phyloP scores from a whole-genome alignment of 108 stramenopile genomes.

The Nitzschia inconspicua region DNA sequence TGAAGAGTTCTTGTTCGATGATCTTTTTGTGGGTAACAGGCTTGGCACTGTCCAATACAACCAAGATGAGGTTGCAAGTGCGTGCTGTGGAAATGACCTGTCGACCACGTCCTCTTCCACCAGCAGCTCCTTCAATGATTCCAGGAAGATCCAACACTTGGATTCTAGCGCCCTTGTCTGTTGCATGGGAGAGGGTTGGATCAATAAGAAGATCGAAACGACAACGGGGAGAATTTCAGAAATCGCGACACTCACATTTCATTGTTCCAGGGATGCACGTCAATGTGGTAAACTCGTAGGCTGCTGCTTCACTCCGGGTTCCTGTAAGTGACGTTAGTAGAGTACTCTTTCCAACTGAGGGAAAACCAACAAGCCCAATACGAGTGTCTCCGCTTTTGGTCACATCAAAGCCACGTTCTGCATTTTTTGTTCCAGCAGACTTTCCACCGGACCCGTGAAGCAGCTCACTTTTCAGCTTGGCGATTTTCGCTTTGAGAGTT shows the following conservation, averaged over 20 bases:
- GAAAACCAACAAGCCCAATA: slow-evolving; percentile 97
- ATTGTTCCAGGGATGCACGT: slow-evolving; percentile 99
- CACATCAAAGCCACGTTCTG: slow-evolving; percentile 97
- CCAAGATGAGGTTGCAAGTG: slow-evolving; percentile 95
- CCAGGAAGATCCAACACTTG: slow-evolving; percentile 99
- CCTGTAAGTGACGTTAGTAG: slow-evolving; percentile 94
- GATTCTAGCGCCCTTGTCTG: slow-evolving; percentile 95
- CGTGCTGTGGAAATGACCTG: slow-evolving; percentile 95
- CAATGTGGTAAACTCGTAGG: slow-evolving; percentile 98
- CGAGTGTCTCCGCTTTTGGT: slow-evolving; percentile 95
- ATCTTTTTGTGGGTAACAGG: slow-evolving; percentile 97
- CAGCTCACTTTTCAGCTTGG: slow-evolving; percentile 89
- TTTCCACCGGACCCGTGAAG: slow-evolving; percentile 83
- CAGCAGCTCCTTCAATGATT: slow-evolving; percentile 98
- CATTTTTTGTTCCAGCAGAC: slow-evolving; percentile 89
- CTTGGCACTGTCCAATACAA: slow-evolving; percentile 93
- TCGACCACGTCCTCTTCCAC: slow-evolving; percentile 96
- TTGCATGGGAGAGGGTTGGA: neutral
- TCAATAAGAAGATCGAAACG: neutral
- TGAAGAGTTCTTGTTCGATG: slow-evolving; percentile 94
- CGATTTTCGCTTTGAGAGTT: slow-evolving; percentile 98
- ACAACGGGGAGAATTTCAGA: slow-evolving; percentile 38
- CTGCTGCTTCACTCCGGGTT: slow-evolving; percentile 91
- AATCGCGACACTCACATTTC: too few relatives aligned
- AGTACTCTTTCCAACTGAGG: slow-evolving; percentile 97